Evolutionary conservation across 805 yeast species (phyloP), one percentile per base, ranked within the genome.

Genomic region (Kregervanrija delftensis): DNA sequence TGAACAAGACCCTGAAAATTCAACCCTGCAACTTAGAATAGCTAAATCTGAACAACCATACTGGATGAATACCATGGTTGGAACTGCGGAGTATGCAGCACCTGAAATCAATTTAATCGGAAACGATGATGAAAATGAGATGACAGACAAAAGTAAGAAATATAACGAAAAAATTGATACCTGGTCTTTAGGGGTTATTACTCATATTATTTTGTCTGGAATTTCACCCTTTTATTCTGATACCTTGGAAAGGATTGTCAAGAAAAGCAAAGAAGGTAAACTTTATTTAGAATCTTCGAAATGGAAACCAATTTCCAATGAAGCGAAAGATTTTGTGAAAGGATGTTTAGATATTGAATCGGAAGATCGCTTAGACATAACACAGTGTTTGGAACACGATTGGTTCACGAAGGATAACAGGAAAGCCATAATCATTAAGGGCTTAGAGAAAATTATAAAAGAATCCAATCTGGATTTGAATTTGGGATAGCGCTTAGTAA

Each of bases 51-150:
- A 22, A 22, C 14, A 14, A n/a, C 17, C 31, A 11, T 40, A 40
- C 30, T 51, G 58, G 41, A 59, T 60, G 63, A 47, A 48, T 39
- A 60, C 66, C 0, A 48, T 56, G 32, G 61, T 62, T 11, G 66
- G 66, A 2, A 82, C 88, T 0, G 79, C 83, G 0, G 88, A 82
- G 55, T 82, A 82, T 53, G 73, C 81, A 46, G 88, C 89, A 1
- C 89, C 89, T 0, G 88, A 82, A 53, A 78, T 82, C 10, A 78
- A 81, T 1, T 67, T 76, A 42, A 17, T 38, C n/a, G 45, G 22
- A 22, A 38, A 31, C 35, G 4, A 28, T 33, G 35, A 33, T 31
- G 13, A 40, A 12, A 37, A 33, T 12, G 30, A 28, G 15, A 35
- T 17, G 11, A 33, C n/a, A 4, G 31, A 13, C 9, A 34, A 22